These are phyloP conservation scores for Coemansia sp. DNA, from an alignment of 192 early-diverging fungal species.

Conservation along the genomic window DNA sequence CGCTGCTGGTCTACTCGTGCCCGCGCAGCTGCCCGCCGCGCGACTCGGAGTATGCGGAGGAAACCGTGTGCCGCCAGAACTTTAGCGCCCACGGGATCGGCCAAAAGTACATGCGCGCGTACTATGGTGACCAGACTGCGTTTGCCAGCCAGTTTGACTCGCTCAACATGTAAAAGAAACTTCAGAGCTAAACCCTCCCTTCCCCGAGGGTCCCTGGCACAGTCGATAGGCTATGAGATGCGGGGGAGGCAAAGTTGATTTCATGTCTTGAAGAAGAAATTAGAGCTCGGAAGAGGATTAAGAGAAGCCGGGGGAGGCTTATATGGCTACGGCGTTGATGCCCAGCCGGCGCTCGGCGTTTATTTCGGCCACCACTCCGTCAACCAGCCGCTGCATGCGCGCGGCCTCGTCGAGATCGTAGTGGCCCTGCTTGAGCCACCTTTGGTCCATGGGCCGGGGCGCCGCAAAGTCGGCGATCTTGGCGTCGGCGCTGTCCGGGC, in stretches of 20 bases:
- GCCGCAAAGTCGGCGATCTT: conserved; percentile 28
- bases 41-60: conserved; percentile 39
- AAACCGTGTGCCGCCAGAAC: conserved; percentile 70
- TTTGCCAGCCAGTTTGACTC: conserved; percentile 35
- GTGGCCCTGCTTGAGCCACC: conserved; percentile 30
- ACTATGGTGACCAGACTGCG: conserved; percentile 39
- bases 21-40: conserved; percentile 66
- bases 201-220: too few species aligned
- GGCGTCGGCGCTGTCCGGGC: not conserved
- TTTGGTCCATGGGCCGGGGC: conserved; percentile 30
- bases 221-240: too few species aligned
- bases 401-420: conserved; percentile 42
- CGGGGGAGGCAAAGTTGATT: too few species aligned
- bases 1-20: conserved; percentile 83
- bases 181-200: too few species aligned
- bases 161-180: conserved; percentile 18
- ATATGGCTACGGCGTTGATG: not conserved
- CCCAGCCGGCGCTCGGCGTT: conserved; percentile 43
- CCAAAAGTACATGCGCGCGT: conserved; percentile 40
- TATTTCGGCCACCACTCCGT: conserved; percentile 43
- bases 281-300: too few species aligned
- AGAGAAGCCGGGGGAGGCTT: not conserved
- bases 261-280: too few species aligned
- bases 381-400: conserved; percentile 45
- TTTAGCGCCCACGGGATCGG: conserved; percentile 78